Conservation (phyloP, 345 rosid genomes). For the Brassica cretica region DNA sequence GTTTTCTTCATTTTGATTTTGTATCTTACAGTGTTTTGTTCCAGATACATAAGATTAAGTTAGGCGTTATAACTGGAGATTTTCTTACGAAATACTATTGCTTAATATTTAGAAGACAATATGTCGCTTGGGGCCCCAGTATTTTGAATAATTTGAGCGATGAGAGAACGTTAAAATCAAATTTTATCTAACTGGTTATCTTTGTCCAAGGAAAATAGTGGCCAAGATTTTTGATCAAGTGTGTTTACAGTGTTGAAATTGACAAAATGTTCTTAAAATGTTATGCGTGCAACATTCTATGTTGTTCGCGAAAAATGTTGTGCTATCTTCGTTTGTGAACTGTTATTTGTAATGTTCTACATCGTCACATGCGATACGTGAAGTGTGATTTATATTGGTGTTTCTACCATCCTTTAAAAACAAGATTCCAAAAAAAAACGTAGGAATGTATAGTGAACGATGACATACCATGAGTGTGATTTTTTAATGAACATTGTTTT, state of each 20-base stretch:
- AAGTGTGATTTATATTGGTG: not conserved
- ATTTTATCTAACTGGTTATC: not conserved
- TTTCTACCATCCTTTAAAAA: not conserved
- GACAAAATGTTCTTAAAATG: not conserved
- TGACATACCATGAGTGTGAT: not conserved
- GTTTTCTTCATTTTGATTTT: not conserved
- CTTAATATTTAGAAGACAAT: not conserved
- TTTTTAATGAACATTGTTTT: not conserved
- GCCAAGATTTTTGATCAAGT: not conserved
- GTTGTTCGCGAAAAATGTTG: not conserved
- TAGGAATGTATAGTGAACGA: not conserved
- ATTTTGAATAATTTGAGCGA: not conserved
- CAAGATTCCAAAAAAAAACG: not conserved
- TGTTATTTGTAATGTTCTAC: not conserved
- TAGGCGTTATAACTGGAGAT: not conserved
- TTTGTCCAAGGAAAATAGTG: not conserved
- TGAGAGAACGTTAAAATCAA: not conserved
- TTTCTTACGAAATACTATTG: not conserved
- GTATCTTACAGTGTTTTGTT: not conserved
- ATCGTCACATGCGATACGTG: not conserved
- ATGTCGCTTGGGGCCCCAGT: not conserved
- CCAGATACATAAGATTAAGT: not conserved
- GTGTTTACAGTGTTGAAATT: not conserved
- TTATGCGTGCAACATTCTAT: not conserved
- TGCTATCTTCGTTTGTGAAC: not conserved